Evolutionary conservation across 371 early-diverging fungal genomes (phyloP), one percentile per base, ranked within the genome.

Genomic region (Sporodiniella umbellata): DNA sequence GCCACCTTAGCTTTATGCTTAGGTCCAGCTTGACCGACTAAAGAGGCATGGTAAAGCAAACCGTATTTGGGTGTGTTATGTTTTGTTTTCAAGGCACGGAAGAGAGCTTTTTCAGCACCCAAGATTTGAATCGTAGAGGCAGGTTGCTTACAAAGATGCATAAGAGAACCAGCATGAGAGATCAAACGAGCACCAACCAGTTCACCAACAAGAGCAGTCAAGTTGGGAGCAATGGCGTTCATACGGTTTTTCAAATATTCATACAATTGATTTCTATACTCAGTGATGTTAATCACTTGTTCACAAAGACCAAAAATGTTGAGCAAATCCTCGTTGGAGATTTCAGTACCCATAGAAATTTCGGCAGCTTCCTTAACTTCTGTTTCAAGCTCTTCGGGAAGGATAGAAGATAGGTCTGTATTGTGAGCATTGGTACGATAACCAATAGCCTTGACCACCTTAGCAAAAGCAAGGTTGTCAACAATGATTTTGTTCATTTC

Each of bases 31-130:
- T 91, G 89, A 46, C 93, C 93, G 22, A 96, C 83, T 35, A 96
- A 76, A 25, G 89, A 87, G 25, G 95, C 89, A 68, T 95, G 92
- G 72, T 89, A 98, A 54, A 98, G 86, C 45, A 96, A 76, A 68
- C 99, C 99, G 66, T 96, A 96, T 79, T 98, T 97, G 60, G 98
- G 98, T 25, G 98, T 98, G 72, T 93, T 87, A 62, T 89, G 81
- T 79, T 94, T 91, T 53, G 90, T 88, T 84, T 94, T 95, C 60
- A 98, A 70, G 8, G 98, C 96, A 57, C 95, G 86, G 84, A 95
- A 95, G 42, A 96, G 85, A 17, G 96, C 96, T 84, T 98, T 98
- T 79, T 98, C 97, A 45, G 99, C 96, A 70, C 99, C 99, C 18
- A 96, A 82, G 46, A 98, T 93, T 81, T 98, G 99, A 49, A 98